Percentiles rank a stretch among this genome's conserved stretches.
phyloP scores from a whole-genome alignment of 2,329 filamentous ascomycete species.

The Dothistroma septosporum region DNA sequence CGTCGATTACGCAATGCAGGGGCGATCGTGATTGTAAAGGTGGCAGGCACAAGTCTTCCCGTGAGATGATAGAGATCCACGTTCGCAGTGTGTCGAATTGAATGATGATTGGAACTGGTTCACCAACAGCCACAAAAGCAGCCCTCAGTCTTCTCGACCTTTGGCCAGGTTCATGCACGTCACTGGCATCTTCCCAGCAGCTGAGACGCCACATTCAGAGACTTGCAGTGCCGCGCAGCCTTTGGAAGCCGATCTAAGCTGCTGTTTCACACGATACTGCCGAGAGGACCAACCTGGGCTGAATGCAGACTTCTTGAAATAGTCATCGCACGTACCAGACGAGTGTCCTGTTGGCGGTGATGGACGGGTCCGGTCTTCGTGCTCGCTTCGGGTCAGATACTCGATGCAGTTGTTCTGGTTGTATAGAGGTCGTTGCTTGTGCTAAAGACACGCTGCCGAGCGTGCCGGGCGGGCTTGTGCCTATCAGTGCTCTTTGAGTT shows the following conservation, averaged over 20 bases:
- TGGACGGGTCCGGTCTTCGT: not conserved
- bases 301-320: not conserved
- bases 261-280: not conserved
- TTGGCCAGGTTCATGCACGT: not conserved
- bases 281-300: not conserved
- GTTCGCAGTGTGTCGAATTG: no score
- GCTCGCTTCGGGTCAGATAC: not conserved
- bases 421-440: no score
- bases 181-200: not conserved
- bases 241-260: not conserved
- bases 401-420: no score
- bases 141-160: not conserved
- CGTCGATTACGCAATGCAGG: not conserved
- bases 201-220: not conserved
- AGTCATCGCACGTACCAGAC: not conserved
- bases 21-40: not conserved
- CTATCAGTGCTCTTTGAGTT: no score
- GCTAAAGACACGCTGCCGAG: no score
- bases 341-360: not conserved
- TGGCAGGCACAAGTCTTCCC: not conserved
- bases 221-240: not conserved
- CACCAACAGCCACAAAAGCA: not conserved
- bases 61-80: not conserved
- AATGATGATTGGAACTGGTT: not conserved
- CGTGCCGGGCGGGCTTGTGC: no score